A percentile compares a stretch with the other conserved stretches of the same genome.
phyloP scores from a whole-genome alignment of 2,329 filamentous ascomycete species.

The Fusarium compactum region DNA sequence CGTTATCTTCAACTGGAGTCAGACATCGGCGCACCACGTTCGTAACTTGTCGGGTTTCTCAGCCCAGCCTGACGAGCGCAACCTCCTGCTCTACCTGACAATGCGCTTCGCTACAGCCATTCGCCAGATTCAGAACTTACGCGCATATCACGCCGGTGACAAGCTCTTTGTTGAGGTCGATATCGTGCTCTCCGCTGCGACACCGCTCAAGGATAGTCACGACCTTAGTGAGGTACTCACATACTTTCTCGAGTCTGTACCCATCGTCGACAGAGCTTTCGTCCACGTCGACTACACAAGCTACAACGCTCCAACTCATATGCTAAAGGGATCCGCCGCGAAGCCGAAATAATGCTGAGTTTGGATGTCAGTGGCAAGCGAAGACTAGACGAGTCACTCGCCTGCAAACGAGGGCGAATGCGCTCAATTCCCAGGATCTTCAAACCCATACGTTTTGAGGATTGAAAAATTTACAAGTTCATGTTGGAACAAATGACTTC shows the following conservation, averaged over 20 bases:
- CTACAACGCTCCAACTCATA: conserved; percentile 72
- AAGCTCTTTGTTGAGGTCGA: conserved; percentile 87
- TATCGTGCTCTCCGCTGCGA: conserved; percentile 82
- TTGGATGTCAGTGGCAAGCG: not conserved
- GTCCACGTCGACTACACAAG: conserved; percentile 75
- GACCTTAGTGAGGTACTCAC: conserved; percentile 82
- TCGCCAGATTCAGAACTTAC: conserved; percentile 84
- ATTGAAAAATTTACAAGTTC: not conserved
- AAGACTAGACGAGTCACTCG: not conserved
- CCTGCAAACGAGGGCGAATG: not conserved
- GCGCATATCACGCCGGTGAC: conserved; percentile 87
- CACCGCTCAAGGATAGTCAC: conserved; percentile 81
- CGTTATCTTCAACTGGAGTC: conserved; percentile 83
- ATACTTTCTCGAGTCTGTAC: conserved; percentile 86
- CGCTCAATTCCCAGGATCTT: not conserved
- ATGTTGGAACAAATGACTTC: not conserved
- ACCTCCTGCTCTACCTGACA: conserved; percentile 87
- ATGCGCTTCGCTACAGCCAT: conserved; percentile 95
- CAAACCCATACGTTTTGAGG: not conserved
- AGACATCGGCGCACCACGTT: conserved; percentile 80
- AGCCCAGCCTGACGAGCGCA: conserved; percentile 83
- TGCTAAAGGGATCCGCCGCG: conserved; percentile 53
- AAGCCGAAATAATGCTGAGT: conserved; percentile 39
- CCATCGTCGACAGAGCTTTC: conserved; percentile 79
- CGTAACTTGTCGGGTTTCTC: conserved; percentile 84